phyloP scores from a whole-genome alignment of 2,329 filamentous ascomycete genomes.

The Pseudopithomyces maydicus region DNA sequence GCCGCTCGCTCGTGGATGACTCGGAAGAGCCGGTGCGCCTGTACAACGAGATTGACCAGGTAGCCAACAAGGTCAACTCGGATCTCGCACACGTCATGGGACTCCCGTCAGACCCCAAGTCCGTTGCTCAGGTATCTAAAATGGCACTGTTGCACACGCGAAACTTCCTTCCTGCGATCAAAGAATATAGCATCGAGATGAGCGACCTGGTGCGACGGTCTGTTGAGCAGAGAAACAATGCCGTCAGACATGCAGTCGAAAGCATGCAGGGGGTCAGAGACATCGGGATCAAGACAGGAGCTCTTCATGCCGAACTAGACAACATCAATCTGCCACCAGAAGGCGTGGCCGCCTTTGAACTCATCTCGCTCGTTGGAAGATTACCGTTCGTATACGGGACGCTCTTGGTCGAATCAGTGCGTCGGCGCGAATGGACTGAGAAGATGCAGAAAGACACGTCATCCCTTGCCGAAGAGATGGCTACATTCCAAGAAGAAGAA shows the following conservation, averaged over 20 bases:
- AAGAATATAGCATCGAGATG: constrained; percentile 62
- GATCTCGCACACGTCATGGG: constrained; percentile 80
- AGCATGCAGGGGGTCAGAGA: constrained; percentile 84
- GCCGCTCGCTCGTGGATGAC: constrained; percentile 61
- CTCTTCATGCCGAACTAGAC: constrained; percentile 73
- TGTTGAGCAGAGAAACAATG: constrained; percentile 68
- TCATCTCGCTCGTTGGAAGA: constrained; percentile 78
- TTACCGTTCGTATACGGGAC: constrained; percentile 90
- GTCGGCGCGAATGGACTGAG: constrained; percentile 85
- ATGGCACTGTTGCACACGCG: constrained; percentile 68
- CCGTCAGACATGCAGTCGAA: constrained; percentile 67
- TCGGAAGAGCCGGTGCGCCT: constrained; percentile 70
- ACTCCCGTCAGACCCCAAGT: constrained; percentile 70
- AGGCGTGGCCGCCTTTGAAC: constrained; percentile 78
- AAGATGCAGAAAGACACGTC: constrained; percentile 88
- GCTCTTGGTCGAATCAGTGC: constrained; percentile 82
- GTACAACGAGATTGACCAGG: constrained; percentile 81
- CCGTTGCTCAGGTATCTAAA: constrained; percentile 65
- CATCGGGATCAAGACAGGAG: constrained; percentile 76
- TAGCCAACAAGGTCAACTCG: constrained; percentile 83
- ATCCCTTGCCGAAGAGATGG: constrained; percentile 89
- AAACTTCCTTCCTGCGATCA: constrained; percentile 65
- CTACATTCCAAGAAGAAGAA: constrained; percentile 90
- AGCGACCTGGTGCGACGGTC: constrained; percentile 57
- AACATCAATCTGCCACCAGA: constrained; percentile 74